phyloP scores from a whole-genome alignment of 78 protist species.

The Mantamonas sphyraenae region DNA sequence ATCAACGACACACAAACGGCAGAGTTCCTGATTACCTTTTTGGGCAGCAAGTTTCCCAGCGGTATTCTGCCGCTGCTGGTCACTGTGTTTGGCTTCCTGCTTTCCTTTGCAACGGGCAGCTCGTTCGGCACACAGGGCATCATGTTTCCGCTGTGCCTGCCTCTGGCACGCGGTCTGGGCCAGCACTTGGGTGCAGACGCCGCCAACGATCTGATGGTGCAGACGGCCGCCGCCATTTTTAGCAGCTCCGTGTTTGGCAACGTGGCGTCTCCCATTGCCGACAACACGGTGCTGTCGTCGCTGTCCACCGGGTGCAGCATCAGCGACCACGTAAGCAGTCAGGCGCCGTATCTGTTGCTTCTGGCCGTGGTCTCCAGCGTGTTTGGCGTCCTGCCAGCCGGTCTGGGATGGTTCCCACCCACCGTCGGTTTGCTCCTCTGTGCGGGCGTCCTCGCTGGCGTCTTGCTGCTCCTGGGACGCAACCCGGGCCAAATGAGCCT shows the following conservation, averaged over 20 bases:
- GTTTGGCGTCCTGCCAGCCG: background rate
- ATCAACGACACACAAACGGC: background rate
- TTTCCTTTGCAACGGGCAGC: constrained; percentile 5
- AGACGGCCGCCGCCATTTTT: background rate
- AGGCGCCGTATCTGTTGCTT: background rate
- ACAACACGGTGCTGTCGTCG: constrained; percentile 1
- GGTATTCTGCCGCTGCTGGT: background rate
- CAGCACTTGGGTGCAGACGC: background rate
- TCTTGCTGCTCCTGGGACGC: too few relatives aligned
- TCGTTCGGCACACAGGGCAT: constrained; percentile 9
- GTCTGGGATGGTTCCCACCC: background rate
- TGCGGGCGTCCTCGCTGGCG: background rate
- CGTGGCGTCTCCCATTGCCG: constrained; percentile 5
- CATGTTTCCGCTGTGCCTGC: constrained; percentile 1
- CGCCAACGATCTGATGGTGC: background rate
- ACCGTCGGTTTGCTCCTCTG: background rate
- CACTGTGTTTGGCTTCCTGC: background rate
- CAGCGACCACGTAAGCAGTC: background rate
- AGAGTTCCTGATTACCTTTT: background rate
- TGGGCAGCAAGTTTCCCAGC: background rate
- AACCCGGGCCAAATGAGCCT: too few relatives aligned
- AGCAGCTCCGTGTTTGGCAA: constrained; percentile 8
- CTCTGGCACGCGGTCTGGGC: background rate
- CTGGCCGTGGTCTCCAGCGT: background rate
- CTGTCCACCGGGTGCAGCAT: constrained; percentile 3